Evolutionary conservation across 208 protist species (phyloP), one percentile per base, ranked within the genome.

Genomic region (Naegleria fowleri): DNA sequence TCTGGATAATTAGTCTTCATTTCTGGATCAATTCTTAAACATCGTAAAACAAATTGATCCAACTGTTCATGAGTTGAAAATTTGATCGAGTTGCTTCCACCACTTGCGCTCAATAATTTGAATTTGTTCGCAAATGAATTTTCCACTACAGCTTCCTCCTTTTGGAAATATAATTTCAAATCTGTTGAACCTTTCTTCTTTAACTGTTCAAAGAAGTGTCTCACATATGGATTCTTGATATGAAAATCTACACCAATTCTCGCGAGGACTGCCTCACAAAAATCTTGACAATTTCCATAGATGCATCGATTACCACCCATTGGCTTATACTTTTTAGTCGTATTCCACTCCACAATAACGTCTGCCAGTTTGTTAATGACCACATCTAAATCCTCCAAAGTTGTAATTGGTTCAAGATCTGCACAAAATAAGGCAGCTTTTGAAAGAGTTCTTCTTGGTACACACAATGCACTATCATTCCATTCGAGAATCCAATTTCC

Each of bases 401-500:
- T 86, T 0, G 39, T 51, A 33, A 86, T 86, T 41, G 36, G 36
- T n/a, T 86, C 67, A 0, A 79, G 36, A 79, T 79, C 67, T 79
- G 67, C 67, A 79, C 67, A 79, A 79, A 79, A 79, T 79, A 79
- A n/a, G 0, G 67, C 67, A 36, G 67, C 67, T 79, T 79, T 79
- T 36, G 67, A 79, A 36, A 79, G 25, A 29, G 67, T 79, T 79
- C 29, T 79, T 79, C 67, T 79, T 7, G 67, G 67, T 36, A 79
- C 67, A 79, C 67, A 79, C 29, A 79, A 33, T 36, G 29, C 67
- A 79, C 29, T 36, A 36, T 79, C 67, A 79, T 79, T 79, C 67
- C 67, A 79, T 36, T 79, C 67, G 7, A 79, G 9, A 36, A 79
- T 36, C 67, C 67, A 79, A 29, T 39, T 16, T n/a, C 79, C 79